Conservation (phyloP, 495 filamentous ascomycete species). For the Clohesyomyces aquaticus region DNA sequence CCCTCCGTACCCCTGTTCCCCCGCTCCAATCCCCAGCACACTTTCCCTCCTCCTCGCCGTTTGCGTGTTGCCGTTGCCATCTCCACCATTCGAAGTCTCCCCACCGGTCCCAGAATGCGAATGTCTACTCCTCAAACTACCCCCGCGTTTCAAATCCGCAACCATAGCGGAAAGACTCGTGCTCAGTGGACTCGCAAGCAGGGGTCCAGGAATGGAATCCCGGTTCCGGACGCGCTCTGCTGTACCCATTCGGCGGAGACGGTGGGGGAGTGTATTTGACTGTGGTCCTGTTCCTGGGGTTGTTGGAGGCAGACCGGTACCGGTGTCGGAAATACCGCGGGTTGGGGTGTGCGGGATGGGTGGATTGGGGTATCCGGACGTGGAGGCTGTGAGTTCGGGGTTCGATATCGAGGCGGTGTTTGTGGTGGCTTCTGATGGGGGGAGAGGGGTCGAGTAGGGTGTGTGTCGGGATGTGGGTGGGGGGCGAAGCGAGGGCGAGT, state of each 20-base stretch:
- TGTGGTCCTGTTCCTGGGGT: slow-evolving; percentile 18
- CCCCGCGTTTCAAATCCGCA: slow-evolving; percentile 53
- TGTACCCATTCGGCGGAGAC: slow-evolving; percentile 29
- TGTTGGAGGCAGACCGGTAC: slow-evolving; percentile 12
- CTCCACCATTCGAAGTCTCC: too few species aligned
- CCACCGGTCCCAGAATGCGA: too few species aligned
- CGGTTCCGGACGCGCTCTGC: slow-evolving; percentile 32
- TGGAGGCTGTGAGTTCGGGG: slow-evolving; percentile 26
- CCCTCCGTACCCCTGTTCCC: slow-evolving; percentile 13
- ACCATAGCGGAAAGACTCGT: slow-evolving; percentile 46
- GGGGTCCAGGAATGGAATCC: slow-evolving; percentile 39
- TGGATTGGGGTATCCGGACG: too few species aligned
- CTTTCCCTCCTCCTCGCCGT: slow-evolving; percentile 17
- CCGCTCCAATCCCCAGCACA: slow-evolving; percentile 24
- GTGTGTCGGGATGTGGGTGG: slow-evolving; percentile 15
- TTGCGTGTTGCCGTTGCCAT: neutral
- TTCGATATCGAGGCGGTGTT: slow-evolving; percentile 21
- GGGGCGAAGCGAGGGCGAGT: slow-evolving; percentile 4
- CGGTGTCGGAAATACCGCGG: slow-evolving; percentile 21
- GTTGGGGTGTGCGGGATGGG: slow-evolving; percentile 26
- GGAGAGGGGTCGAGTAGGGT: slow-evolving; percentile 35
- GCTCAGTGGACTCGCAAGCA: slow-evolving; percentile 43
- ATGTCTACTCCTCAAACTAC: slow-evolving; percentile 11
- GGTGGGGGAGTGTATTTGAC: slow-evolving; percentile 15
- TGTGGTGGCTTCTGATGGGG: slow-evolving; percentile 33